These are phyloP conservation scores for Alternaria sp. DNA, from an alignment of 2,329 filamentous ascomycete genomes.

Conservation along the genomic window DNA sequence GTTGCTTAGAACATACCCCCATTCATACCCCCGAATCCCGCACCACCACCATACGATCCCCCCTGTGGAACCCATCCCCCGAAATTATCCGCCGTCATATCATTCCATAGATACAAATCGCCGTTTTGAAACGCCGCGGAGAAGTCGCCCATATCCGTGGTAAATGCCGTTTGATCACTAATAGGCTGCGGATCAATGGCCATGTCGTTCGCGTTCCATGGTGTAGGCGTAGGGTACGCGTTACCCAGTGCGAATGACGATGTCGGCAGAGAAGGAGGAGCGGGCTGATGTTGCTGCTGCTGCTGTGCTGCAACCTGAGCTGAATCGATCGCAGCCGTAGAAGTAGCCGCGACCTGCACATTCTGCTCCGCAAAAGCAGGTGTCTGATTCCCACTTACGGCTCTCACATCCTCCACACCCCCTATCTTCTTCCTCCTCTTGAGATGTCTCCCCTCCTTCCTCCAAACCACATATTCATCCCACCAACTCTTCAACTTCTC, in stretches of 20 bases:
- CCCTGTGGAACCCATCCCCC: slow-evolving; percentile 41
- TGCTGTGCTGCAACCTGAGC: not conserved
- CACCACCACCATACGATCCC: slow-evolving; percentile 28
- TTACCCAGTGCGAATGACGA: slow-evolving; percentile 18
- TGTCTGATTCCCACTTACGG: slow-evolving; percentile 6
- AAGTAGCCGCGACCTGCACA: not conserved
- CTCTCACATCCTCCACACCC: not conserved
- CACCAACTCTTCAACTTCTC: slow-evolving; percentile 42
- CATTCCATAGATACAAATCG: slow-evolving; percentile 47
- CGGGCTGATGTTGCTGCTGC: not conserved
- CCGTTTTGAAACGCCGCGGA: slow-evolving; percentile 43
- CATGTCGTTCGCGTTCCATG: slow-evolving; percentile 11
- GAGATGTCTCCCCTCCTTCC: slow-evolving; percentile 31
- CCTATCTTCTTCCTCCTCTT: slow-evolving; percentile 29
- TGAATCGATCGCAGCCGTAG: not conserved
- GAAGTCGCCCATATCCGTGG: slow-evolving; percentile 42
- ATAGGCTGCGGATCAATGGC: slow-evolving; percentile 11
- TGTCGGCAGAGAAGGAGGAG: not conserved
- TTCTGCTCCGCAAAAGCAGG: slow-evolving; percentile 8
- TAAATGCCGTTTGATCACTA: slow-evolving; percentile 17
- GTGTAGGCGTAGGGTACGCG: slow-evolving; percentile 8
- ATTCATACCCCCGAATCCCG: slow-evolving; percentile 32
- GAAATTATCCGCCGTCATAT: slow-evolving; percentile 39
- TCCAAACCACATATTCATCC: slow-evolving; percentile 38
- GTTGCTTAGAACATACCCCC: slow-evolving; percentile 20